Evolutionary conservation across 371 early-diverging fungal species (phyloP).

Genomic region (Mortierella sp.): DNA sequence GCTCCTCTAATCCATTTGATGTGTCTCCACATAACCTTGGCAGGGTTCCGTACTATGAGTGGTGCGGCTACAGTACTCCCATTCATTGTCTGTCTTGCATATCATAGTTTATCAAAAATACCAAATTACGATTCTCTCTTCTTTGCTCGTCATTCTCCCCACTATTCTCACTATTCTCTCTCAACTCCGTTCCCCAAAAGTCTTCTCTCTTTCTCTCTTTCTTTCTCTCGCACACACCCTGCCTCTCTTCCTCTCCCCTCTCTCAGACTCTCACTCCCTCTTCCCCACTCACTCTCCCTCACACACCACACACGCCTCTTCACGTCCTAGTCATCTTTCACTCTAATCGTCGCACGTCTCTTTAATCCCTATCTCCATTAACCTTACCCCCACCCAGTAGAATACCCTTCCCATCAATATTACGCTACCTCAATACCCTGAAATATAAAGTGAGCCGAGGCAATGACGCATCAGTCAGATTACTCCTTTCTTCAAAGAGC

Average conservation of each 20-base stretch:
- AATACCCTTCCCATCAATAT: background rate
- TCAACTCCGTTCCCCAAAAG: background rate
- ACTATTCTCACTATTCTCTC: background rate
- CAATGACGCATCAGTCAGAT: conserved; percentile 39
- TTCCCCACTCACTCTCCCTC: background rate
- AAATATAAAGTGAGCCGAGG: background rate
- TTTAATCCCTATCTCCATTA: background rate
- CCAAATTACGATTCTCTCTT: background rate
- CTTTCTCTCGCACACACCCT: conserved; percentile 2
- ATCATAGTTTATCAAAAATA: too few species aligned
- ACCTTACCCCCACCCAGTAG: background rate
- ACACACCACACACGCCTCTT: background rate
- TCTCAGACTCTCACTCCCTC: background rate
- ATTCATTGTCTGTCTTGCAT: too few species aligned
- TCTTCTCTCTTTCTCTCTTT: background rate
- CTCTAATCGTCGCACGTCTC: too few species aligned
- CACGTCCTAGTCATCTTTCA: background rate
- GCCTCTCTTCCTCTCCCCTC: background rate
- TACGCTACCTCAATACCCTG: too few species aligned
- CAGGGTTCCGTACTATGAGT: too few species aligned
- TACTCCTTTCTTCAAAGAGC: conserved; percentile 30
- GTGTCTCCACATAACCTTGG: too few species aligned
- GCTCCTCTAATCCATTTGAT: too few species aligned
- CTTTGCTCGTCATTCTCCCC: background rate
- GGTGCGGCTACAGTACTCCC: too few species aligned